Evolutionary conservation across 2,329 filamentous ascomycete genomes (phyloP).

Genomic region (Aspergillus niger): DNA sequence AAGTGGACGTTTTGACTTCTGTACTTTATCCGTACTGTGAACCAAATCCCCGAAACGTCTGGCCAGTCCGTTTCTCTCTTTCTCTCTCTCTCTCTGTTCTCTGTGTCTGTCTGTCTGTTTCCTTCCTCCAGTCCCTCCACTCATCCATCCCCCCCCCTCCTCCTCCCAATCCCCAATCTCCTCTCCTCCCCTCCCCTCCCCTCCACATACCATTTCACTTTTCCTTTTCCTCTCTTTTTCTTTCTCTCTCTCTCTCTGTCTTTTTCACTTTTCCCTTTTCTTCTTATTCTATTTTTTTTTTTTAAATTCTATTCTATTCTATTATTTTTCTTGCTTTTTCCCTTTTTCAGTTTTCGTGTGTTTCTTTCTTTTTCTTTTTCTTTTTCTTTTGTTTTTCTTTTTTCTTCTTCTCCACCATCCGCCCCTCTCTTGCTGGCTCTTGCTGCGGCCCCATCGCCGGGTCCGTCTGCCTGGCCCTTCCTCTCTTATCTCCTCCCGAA

Average conservation of each 20-base stretch:
- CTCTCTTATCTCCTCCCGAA: slow-evolving; percentile 14
- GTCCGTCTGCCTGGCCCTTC: slow-evolving; percentile 14
- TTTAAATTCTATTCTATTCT: neutral
- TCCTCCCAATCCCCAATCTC: neutral
- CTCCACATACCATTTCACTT: neutral
- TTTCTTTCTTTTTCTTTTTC: neutral
- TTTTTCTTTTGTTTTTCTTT: neutral
- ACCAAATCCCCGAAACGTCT: slow-evolving; percentile 7
- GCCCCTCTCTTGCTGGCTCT: neutral
- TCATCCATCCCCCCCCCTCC: neutral
- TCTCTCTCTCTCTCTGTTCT: slow-evolving; percentile 6
- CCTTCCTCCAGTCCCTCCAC: slow-evolving; percentile 1
- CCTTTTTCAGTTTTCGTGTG: neutral
- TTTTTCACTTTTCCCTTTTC: neutral
- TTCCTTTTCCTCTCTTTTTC: neutral
- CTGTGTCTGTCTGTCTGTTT: slow-evolving; percentile 10
- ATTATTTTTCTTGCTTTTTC: neutral
- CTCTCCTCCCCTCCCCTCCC: neutral
- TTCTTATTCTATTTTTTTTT: neutral
- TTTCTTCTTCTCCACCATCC: neutral
- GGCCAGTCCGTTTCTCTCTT: neutral
- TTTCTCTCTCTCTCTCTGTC: neutral
- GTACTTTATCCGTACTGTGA: neutral
- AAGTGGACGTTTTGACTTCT: too few relatives aligned
- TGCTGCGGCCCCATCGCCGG: slow-evolving; percentile 15